A percentile compares a stretch with the other conserved stretches of the same genome.
These are phyloP conservation scores for Naganishia vaughanmartiniae DNA, from an alignment of 768 basidiomycete species.

Conservation along the genomic window DNA sequence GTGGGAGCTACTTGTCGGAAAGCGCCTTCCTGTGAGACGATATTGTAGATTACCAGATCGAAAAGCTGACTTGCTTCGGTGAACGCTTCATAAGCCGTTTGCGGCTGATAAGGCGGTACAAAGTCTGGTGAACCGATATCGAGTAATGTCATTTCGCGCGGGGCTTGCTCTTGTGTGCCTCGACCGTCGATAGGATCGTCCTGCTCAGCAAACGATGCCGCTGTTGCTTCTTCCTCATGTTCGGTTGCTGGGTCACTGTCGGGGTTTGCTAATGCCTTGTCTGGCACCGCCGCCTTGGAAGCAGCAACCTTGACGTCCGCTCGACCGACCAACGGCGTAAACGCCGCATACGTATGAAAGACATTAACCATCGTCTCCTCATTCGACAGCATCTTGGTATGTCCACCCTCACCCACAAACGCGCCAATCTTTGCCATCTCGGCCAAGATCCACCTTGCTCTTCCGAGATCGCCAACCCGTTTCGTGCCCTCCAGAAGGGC, in stretches of 20 bases:
- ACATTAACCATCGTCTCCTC: slow-evolving; percentile 75
- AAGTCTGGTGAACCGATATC: slow-evolving; percentile 33
- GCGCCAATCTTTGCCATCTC: slow-evolving; percentile 55
- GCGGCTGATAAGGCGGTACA: slow-evolving; percentile 30
- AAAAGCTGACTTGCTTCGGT: slow-evolving; percentile 35
- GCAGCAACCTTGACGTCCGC: slow-evolving; percentile 56
- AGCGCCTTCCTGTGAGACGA: slow-evolving; percentile 40
- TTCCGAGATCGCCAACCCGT: slow-evolving; percentile 73
- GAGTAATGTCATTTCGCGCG: background rate
- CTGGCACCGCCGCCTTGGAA: slow-evolving; percentile 6
- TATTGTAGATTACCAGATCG: slow-evolving; percentile 15
- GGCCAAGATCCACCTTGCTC: slow-evolving; percentile 84
- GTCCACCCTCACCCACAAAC: background rate
- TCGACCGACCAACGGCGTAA: slow-evolving; percentile 67
- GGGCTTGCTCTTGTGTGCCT: too few species aligned
- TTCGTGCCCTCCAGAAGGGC: slow-evolving; percentile 89
- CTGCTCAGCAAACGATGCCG: background rate
- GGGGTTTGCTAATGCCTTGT: slow-evolving; percentile 24
- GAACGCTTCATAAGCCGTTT: slow-evolving; percentile 34
- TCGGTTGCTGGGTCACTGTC: slow-evolving; percentile 13
- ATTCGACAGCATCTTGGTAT: slow-evolving; percentile 53
- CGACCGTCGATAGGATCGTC: slow-evolving; percentile 9
- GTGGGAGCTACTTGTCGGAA: slow-evolving; percentile 65
- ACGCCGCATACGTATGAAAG: slow-evolving; percentile 82
- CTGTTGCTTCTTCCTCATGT: slow-evolving; percentile 8